Base-by-base conservation (phyloP, 2,329 filamentous ascomycete species). In the Xylariaceae sp. region DNA sequence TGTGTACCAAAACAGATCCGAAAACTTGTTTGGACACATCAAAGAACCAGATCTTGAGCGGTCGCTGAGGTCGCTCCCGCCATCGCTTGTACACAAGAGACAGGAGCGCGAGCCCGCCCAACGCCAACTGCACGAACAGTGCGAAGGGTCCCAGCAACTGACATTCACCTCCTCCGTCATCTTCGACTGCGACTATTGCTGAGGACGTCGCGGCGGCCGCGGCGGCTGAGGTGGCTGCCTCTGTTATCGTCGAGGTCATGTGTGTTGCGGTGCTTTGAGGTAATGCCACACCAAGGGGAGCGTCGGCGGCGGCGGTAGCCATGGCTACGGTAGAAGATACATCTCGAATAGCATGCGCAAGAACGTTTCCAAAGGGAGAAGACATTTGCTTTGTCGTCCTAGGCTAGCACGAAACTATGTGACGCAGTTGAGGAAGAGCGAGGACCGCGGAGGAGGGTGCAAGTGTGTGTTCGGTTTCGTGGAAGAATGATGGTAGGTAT, bases 21-120 rank as follows among this genome's bases (percentile, higher is more conserved):
- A 97, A 87, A 40, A 98, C 89, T 71, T 98, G 93, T 72, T 98
- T 98, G 24, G 89, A 95, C 18, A 83, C 93, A 61, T 98, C 93
- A 64, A 97, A 98, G 64, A 87, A 90, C 91, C 93, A 98, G 51
- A 98, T 89, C 74, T 94, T 95, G 59, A 97, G 61, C 1, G 91
- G 91, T 41, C 93, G 79, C 63, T 96, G 91, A 2, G 93, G 91
- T 43, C 87, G 78, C 67, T 98, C 93, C 51, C 87, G 80, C 81
- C 86, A 95, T 53, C 93, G 79, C 72, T 98, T 98, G 71, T 81
- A 95, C 7, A 97, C 91, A 37, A 98, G 76, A 1, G 89, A 87
- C 41, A 91, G 71, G 39, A 97, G 69, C 8, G 93, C 93, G 42
- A 96, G 71, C 15, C 76, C 79, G 15, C 93, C 93, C 15, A 98